Conservation (phyloP, 495 filamentous ascomycete genomes). For the Aspergillus biplanus region DNA sequence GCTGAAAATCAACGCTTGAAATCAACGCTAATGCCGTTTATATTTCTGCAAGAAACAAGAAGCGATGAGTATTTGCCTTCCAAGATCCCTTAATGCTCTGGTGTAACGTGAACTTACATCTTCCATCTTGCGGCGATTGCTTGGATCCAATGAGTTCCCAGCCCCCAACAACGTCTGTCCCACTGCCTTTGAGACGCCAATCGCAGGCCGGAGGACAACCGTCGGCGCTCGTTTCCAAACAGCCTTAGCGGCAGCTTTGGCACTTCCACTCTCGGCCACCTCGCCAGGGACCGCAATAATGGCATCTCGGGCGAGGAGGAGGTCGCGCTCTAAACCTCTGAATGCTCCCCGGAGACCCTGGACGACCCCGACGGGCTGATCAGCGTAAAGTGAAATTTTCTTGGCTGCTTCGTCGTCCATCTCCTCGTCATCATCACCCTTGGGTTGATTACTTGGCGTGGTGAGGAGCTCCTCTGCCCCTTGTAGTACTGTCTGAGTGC, state of each 20-base stretch:
- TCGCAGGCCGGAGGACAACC: slow-evolving; percentile 84
- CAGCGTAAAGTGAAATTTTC: slow-evolving; percentile 85
- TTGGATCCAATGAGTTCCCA: slow-evolving; percentile 88
- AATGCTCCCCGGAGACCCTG: slow-evolving; percentile 86
- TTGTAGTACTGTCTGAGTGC: slow-evolving; percentile 88
- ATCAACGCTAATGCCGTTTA: slow-evolving; percentile 41
- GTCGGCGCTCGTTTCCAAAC: slow-evolving; percentile 84
- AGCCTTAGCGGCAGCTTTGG: slow-evolving; percentile 78
- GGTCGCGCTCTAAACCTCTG: slow-evolving; percentile 79
- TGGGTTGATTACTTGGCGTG: slow-evolving; percentile 34
- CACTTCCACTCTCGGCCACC: slow-evolving; percentile 82
- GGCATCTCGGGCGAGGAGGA: slow-evolving; percentile 81
- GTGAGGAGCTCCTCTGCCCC: slow-evolving; percentile 81
- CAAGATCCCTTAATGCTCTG: not conserved
- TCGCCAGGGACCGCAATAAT: slow-evolving; percentile 95
- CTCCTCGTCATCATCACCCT: slow-evolving; percentile 59
- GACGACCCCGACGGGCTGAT: slow-evolving; percentile 85
- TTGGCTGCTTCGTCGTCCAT: slow-evolving; percentile 67
- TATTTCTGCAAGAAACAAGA: slow-evolving; percentile 39
- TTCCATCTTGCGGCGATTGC: slow-evolving; percentile 80
- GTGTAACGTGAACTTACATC: slow-evolving; percentile 65
- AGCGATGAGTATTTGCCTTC: slow-evolving; percentile 5
- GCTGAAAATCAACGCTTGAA: not conserved
- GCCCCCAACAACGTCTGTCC: slow-evolving; percentile 88
- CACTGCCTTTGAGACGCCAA: slow-evolving; percentile 88